These are phyloP conservation scores for Stygiomarasmius scandens DNA, from an alignment of 1,284 basidiomycete genomes.

Conservation along the genomic window DNA sequence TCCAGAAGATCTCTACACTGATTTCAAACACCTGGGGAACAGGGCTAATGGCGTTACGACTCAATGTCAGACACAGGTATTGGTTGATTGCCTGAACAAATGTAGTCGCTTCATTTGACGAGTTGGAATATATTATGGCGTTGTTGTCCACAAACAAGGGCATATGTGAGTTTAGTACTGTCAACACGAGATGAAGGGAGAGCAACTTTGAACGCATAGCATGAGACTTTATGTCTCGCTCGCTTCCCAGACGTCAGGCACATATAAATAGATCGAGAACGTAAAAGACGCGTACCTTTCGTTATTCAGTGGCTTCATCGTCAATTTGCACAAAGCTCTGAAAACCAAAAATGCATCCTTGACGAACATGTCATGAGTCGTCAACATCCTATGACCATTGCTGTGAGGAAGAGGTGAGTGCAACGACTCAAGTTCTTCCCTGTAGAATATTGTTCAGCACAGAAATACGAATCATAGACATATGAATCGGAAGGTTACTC, in stretches of 20 bases:
- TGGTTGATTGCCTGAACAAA: conserved; percentile 94
- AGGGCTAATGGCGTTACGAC: conserved; percentile 93
- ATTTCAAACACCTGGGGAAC: conserved; percentile 98
- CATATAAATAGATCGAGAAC: neutral
- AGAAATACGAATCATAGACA: neutral
- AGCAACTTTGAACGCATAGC: conserved; percentile 95
- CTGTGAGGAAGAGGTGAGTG: neutral
- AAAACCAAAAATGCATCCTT: conserved; percentile 98
- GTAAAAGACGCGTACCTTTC: conserved; percentile 69
- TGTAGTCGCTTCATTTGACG: conserved; percentile 81
- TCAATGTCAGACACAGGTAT: conserved; percentile 92
- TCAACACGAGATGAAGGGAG: conserved; percentile 90
- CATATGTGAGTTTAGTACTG: conserved; percentile 92
- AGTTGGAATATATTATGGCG: conserved; percentile 87
- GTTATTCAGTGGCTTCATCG: conserved; percentile 94
- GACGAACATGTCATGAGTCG: conserved; percentile 82
- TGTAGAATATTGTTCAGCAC: neutral
- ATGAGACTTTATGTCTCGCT: conserved; percentile 91
- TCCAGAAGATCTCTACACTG: conserved; percentile 98
- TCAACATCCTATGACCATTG: conserved; percentile 23
- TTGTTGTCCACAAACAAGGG: conserved; percentile 83
- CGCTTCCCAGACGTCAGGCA: conserved; percentile 49
- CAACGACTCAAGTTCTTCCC: conserved; percentile 8
- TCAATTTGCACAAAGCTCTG: conserved; percentile 92
- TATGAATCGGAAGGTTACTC: neutral